A percentile compares a stretch with the other conserved stretches of the same genome.
These are phyloP conservation scores for Botrytis galanthina DNA, from an alignment of 2,329 filamentous ascomycete species.

Conservation along the genomic window DNA sequence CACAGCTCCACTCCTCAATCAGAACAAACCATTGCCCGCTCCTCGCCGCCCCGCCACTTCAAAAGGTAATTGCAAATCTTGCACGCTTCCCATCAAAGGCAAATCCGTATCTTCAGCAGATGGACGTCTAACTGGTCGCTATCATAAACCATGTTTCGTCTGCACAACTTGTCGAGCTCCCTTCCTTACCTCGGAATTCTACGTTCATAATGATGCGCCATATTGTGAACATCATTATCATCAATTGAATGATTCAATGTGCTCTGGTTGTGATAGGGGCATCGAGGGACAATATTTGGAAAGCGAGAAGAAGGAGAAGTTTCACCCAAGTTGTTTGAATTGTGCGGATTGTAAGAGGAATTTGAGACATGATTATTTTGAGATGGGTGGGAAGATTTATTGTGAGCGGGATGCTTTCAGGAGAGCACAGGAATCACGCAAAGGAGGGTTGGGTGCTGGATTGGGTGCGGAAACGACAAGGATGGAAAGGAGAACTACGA, in stretches of 20 bases:
- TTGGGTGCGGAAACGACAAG: slow-evolving; percentile 31
- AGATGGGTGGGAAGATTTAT: slow-evolving; percentile 75
- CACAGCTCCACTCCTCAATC: slow-evolving; percentile 20
- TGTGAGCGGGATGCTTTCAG: slow-evolving; percentile 79
- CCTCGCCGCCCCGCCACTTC: slow-evolving; percentile 29
- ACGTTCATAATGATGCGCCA: slow-evolving; percentile 81
- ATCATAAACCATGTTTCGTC: slow-evolving; percentile 93
- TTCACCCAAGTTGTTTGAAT: slow-evolving; percentile 82
- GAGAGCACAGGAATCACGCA: slow-evolving; percentile 28
- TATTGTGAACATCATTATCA: slow-evolving; percentile 95
- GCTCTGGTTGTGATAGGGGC: slow-evolving; percentile 72
- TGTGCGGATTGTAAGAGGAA: slow-evolving; percentile 75
- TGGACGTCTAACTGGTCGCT: slow-evolving; percentile 85
- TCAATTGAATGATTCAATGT: slow-evolving; percentile 82
- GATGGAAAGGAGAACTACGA: slow-evolving; percentile 49
- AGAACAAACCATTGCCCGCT: slow-evolving; percentile 4
- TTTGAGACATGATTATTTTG: slow-evolving; percentile 84
- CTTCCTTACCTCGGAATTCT: slow-evolving; percentile 87
- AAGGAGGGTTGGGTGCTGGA: slow-evolving; percentile 17
- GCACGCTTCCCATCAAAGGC: slow-evolving; percentile 72
- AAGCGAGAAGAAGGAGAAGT: slow-evolving; percentile 73
- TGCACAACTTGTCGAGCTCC: slow-evolving; percentile 79
- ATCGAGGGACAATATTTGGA: slow-evolving; percentile 95
- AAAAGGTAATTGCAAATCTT: slow-evolving; percentile 76
- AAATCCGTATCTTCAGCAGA: slow-evolving; percentile 95